A percentile compares a stretch with the other conserved stretches of the same genome.
phyloP scores from a whole-genome alignment of 768 basidiomycete species.

The Kwoniella heveanensis region DNA sequence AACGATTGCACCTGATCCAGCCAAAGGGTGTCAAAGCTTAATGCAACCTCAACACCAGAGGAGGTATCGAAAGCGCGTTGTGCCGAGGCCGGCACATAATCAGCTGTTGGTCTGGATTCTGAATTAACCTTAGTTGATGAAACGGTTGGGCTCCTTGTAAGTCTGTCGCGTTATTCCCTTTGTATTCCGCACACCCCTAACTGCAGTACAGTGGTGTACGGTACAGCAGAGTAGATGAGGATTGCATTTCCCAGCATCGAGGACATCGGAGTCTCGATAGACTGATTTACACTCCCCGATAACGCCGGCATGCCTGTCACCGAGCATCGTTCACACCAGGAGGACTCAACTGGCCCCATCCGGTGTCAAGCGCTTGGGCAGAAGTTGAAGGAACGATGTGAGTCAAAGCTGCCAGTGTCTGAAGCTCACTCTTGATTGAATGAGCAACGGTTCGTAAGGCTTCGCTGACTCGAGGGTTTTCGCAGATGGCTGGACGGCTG shows the following conservation, averaged over 20 bases:
- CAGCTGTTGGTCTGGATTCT: no score
- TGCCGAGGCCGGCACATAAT: no score
- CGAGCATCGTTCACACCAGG: constrained; percentile 14
- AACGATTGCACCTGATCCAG: no score
- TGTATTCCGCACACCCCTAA: no score
- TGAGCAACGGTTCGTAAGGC: no score
- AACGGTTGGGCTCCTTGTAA: not conserved
- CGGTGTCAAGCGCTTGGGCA: constrained; percentile 3
- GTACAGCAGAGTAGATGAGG: no score
- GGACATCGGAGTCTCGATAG: constrained; percentile 3
- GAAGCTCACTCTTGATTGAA: no score
- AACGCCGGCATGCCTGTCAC: constrained; percentile 6
- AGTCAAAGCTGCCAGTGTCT: not conserved
- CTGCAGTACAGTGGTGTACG: no score
- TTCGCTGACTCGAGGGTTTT: not conserved
- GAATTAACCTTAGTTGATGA: constrained; percentile 5
- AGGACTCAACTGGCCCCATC: not conserved
- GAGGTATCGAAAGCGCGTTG: no score
- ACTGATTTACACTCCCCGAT: constrained; percentile 6
- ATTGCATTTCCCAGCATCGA: constrained; percentile 1
- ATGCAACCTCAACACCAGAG: no score
- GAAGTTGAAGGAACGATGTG: constrained; percentile 5
- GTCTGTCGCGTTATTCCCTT: not conserved
- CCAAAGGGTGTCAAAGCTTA: no score
- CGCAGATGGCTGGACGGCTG: constrained; percentile 4